Conservation (phyloP, 768 basidiomycete species). For the Phylloporus arenicola region DNA sequence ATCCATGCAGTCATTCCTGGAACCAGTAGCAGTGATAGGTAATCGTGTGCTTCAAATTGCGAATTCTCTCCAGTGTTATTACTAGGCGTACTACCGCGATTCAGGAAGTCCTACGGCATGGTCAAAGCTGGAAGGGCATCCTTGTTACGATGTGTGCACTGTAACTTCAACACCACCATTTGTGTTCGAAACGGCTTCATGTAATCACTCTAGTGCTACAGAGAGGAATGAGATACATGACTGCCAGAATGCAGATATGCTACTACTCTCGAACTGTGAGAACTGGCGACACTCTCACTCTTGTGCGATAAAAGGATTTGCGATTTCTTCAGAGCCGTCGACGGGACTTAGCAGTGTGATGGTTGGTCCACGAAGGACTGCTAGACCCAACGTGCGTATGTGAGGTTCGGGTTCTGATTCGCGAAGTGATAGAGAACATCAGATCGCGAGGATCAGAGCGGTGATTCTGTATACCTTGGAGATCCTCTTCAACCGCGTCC, state of each 20-base stretch:
- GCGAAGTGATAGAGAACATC: conserved; percentile 2
- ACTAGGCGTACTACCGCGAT: neutral
- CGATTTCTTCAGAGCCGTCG: conserved; percentile 92
- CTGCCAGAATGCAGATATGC: neutral
- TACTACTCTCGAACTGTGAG: neutral
- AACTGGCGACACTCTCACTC: conserved; percentile 37
- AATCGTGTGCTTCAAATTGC: neutral
- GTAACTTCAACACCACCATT: conserved; percentile 7
- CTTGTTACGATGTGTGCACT: conserved; percentile 8
- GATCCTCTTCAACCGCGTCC: conserved; percentile 87
- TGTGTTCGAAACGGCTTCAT: conserved; percentile 14
- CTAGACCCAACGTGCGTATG: conserved; percentile 70
- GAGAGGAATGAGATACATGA: conserved; percentile 5
- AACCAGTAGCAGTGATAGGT: neutral
- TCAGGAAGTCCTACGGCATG: neutral
- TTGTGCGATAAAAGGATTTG: conserved; percentile 78
- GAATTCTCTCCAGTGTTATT: neutral
- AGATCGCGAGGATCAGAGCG: conserved; percentile 12
- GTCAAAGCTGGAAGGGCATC: neutral
- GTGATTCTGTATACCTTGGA: conserved; percentile 47
- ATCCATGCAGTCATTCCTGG: neutral
- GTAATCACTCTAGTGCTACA: conserved; percentile 16
- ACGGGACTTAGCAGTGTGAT: conserved; percentile 92
- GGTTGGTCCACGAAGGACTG: conserved; percentile 89
- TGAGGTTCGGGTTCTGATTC: conserved; percentile 56